Percentiles rank a stretch among this genome's conserved stretches.
Evolutionary conservation across 2,329 filamentous ascomycete species (phyloP).

Genomic region (Phialophora expanda): DNA sequence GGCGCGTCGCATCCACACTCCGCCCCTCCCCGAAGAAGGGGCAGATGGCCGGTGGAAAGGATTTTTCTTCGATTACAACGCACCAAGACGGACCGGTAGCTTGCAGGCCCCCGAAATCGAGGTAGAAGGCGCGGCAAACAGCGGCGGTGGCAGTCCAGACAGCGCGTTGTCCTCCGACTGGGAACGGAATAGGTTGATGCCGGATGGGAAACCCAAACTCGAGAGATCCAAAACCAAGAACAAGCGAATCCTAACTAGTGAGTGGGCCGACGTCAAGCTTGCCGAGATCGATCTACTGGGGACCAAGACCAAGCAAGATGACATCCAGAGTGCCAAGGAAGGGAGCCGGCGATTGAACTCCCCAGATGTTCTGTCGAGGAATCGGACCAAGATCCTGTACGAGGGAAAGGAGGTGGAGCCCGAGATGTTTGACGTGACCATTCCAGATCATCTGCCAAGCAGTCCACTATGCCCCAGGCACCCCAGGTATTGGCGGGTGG

Average conservation of each 20-base stretch:
- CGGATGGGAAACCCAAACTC: constrained; percentile 2
- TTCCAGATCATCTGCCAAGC: constrained; percentile 40
- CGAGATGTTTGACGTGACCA: constrained; percentile 31
- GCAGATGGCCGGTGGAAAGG: constrained; percentile 32
- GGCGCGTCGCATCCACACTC: constrained; percentile 40
- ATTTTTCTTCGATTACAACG: constrained; percentile 40
- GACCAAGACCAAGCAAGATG: constrained; percentile 14
- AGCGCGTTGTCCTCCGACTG: constrained; percentile 6
- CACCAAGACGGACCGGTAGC: constrained; percentile 21
- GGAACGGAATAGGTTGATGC: neutral
- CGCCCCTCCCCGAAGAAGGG: constrained; percentile 36
- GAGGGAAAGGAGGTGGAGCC: constrained; percentile 17
- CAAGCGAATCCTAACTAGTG: constrained; percentile 25
- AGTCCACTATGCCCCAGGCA: constrained; percentile 40
- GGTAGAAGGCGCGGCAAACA: constrained; percentile 4
- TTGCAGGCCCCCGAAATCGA: neutral
- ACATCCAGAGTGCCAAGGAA: constrained; percentile 22
- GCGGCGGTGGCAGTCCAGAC: constrained; percentile 4
- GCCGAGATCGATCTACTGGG: constrained; percentile 32
- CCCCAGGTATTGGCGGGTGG: constrained; percentile 38
- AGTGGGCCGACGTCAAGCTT: constrained; percentile 39
- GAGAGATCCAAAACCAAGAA: constrained; percentile 22
- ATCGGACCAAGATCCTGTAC: constrained; percentile 2
- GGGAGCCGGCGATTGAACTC: constrained; percentile 27
- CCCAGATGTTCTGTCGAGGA: constrained; percentile 16